A percentile compares a stretch with the other conserved stretches of the same genome.
These are phyloP conservation scores for Cryptosporidium muris DNA, from an alignment of 169 alveolate species.

Conservation along the genomic window DNA sequence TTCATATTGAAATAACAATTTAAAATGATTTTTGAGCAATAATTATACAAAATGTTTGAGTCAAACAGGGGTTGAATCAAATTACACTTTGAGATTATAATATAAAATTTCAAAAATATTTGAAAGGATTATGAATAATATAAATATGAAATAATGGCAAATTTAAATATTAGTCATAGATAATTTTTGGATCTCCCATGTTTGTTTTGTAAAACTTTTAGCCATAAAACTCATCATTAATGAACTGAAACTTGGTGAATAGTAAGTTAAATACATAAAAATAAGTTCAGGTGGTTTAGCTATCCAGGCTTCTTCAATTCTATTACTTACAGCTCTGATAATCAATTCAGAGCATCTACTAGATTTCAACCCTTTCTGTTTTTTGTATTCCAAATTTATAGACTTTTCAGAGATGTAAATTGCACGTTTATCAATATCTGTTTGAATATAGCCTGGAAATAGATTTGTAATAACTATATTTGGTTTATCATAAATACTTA, in stretches of 20 bases:
- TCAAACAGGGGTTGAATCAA: too few relatives aligned
- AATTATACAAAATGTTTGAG: too few relatives aligned
- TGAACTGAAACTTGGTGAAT: constrained; percentile 29
- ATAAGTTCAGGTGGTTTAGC: constrained; percentile 41
- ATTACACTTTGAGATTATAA: too few relatives aligned
- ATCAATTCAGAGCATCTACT: constrained; percentile 50
- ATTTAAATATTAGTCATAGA: neutral
- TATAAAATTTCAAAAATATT: too few relatives aligned
- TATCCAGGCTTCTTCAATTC: constrained; percentile 48
- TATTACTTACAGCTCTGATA: constrained; percentile 32
- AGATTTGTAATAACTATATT: constrained; percentile 36
- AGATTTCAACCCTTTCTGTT: constrained; percentile 38
- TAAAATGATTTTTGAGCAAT: too few relatives aligned
- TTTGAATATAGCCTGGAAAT: constrained; percentile 53
- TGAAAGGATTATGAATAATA: too few relatives aligned
- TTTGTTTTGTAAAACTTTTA: constrained; percentile 8
- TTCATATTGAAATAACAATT: too few relatives aligned
- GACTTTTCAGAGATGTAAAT: constrained; percentile 25
- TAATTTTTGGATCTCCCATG: constrained; percentile 62
- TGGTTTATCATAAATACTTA: constrained; percentile 17
- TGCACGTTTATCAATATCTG: constrained; percentile 37
- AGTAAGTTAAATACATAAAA: constrained; percentile 24
- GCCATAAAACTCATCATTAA: constrained; percentile 13
- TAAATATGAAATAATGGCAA: too few relatives aligned
- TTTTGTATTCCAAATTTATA: neutral